These are phyloP conservation scores for Solanum chilense DNA, from an alignment of 257 asterid species.

Conservation along the genomic window DNA sequence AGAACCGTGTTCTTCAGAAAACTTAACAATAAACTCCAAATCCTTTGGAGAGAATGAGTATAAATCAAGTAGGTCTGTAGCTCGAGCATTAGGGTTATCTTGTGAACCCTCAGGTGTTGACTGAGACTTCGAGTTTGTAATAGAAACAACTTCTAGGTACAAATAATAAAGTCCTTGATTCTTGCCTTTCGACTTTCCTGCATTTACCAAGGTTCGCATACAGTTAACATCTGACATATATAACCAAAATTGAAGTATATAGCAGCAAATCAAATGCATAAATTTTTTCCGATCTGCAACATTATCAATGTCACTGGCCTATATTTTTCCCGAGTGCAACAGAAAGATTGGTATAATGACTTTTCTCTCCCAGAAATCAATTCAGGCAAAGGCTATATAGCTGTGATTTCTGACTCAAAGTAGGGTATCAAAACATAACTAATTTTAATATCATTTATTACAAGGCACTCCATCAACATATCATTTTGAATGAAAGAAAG, in stretches of 20 bases:
- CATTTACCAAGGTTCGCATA: neutral
- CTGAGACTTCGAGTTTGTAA: conserved; percentile 77
- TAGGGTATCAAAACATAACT: neutral
- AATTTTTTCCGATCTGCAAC: neutral
- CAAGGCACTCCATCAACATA: neutral
- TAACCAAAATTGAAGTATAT: neutral
- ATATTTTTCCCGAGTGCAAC: neutral
- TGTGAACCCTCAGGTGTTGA: conserved; percentile 37
- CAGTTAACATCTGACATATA: neutral
- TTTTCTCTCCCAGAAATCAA: neutral
- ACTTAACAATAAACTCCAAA: conserved; percentile 79
- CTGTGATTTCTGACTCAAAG: neutral
- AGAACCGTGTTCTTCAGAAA: conserved; percentile 82
- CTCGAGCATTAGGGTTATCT: conserved; percentile 30
- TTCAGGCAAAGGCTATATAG: neutral
- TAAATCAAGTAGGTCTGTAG: conserved; percentile 54
- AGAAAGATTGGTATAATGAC: neutral
- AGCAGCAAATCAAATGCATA: neutral
- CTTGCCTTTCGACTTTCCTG: conserved; percentile 87
- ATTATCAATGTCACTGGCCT: neutral
- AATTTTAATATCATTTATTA: neutral
- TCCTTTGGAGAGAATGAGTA: conserved; percentile 82
- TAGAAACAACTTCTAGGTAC: conserved; percentile 75
- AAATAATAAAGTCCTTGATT: conserved; percentile 73
- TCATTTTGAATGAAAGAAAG: neutral